phyloP scores from a whole-genome alignment of 164 flowering plant genomes.

The Malania oleifera region DNA sequence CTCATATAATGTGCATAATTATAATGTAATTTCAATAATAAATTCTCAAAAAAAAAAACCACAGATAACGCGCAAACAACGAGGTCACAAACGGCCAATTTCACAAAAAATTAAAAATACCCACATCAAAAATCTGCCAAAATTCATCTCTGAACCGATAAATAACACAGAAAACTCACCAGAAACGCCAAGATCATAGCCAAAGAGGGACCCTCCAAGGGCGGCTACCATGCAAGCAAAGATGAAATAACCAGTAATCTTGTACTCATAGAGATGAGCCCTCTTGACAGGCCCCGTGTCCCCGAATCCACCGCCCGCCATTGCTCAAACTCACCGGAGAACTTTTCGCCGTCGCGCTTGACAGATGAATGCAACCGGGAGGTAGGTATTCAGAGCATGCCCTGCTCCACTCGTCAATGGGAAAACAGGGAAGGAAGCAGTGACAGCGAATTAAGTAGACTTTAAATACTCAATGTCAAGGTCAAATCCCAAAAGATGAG shows the following conservation, averaged over 20 bases:
- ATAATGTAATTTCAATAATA: too few relatives aligned
- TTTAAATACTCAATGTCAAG: too few relatives aligned
- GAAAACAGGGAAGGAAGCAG: too few relatives aligned
- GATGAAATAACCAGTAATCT: slow-evolving; percentile 59
- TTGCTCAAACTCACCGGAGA: too few relatives aligned
- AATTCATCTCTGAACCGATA: neutral
- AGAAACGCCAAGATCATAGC: slow-evolving; percentile 95
- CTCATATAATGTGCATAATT: too few relatives aligned
- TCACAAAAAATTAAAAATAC: neutral
- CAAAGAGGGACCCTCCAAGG: slow-evolving; percentile 87
- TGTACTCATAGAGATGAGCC: slow-evolving; percentile 68
- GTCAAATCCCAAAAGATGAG: too few relatives aligned
- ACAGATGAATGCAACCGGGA: too few relatives aligned
- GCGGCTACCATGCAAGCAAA: slow-evolving; percentile 74
- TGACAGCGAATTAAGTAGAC: too few relatives aligned
- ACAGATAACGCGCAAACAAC: neutral
- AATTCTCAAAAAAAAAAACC: too few relatives aligned
- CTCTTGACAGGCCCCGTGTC: slow-evolving; percentile 37
- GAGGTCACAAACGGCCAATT: neutral
- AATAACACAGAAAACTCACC: slow-evolving; percentile 35
- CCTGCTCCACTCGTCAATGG: too few relatives aligned
- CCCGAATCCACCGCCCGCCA: slow-evolving; percentile 75
- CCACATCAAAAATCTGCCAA: slow-evolving; percentile 1
- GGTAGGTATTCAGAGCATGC: too few relatives aligned
- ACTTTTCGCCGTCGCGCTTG: too few relatives aligned